Evolutionary conservation across 1,139 yeast species (phyloP).

Genomic region (Pneumocystis wakefieldiae): DNA sequence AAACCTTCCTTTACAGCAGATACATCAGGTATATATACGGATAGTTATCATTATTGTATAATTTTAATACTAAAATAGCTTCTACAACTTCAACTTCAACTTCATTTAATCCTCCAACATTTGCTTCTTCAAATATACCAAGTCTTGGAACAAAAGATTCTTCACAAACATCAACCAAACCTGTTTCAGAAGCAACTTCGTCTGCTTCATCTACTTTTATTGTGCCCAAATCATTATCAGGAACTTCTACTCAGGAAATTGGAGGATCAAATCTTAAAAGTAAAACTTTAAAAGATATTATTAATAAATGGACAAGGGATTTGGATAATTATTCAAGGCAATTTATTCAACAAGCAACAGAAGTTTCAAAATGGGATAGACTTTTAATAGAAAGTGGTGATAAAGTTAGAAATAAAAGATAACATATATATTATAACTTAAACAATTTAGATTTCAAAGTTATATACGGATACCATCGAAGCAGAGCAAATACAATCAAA

Average conservation of each 20-base stretch:
- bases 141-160: constrained; percentile 13
- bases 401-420: neutral
- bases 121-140: constrained; percentile 16
- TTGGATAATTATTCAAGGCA: constrained; percentile 56
- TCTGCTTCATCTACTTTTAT: constrained; percentile 10
- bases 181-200: constrained; percentile 7
- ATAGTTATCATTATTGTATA: neutral
- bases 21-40: neutral
- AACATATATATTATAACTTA: neutral
- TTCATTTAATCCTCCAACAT: constrained; percentile 12
- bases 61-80: neutral
- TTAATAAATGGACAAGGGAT: constrained; percentile 86
- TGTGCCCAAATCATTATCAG: constrained; percentile 9
- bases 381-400: constrained; percentile 74
- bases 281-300: constrained; percentile 81
- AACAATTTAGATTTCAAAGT: constrained; percentile 43
- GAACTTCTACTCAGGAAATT: constrained; percentile 19
- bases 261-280: constrained; percentile 63
- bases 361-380: constrained; percentile 73
- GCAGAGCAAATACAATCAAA: constrained; percentile 77
- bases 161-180: constrained; percentile 5
- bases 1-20: neutral
- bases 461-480: constrained; percentile 61
- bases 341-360: constrained; percentile 62
- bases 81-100: constrained; percentile 4